These are phyloP conservation scores for Monilinia fructicola DNA, from an alignment of 2,329 filamentous ascomycete genomes.

Conservation along the genomic window DNA sequence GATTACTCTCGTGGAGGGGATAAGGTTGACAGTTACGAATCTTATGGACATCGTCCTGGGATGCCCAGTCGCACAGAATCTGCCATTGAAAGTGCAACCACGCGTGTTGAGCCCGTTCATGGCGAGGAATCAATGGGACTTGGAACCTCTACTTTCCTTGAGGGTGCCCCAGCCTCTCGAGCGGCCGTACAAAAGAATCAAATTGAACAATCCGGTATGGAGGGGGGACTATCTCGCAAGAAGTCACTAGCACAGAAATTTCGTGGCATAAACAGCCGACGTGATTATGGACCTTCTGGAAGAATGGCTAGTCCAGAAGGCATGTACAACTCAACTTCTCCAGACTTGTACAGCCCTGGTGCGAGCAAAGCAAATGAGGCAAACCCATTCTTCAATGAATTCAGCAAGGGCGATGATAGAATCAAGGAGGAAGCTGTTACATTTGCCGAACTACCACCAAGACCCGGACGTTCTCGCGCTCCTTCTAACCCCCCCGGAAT, in stretches of 20 bases:
- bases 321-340: slow-evolving; percentile 43
- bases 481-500: slow-evolving; percentile 60
- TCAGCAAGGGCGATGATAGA: slow-evolving; percentile 61
- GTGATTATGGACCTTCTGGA: slow-evolving; percentile 58
- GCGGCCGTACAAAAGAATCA: slow-evolving; percentile 75
- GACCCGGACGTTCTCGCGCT: slow-evolving; percentile 44
- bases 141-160: slow-evolving; percentile 92
- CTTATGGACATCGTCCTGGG: slow-evolving; percentile 43
- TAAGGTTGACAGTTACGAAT: slow-evolving; percentile 45
- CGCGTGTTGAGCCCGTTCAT: slow-evolving; percentile 71
- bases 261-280: slow-evolving; percentile 74
- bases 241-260: slow-evolving; percentile 94
- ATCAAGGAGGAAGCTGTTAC: slow-evolving; percentile 57
- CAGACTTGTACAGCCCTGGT: slow-evolving; percentile 40
- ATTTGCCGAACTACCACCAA: slow-evolving; percentile 41
- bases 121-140: slow-evolving; percentile 81
- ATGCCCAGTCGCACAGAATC: slow-evolving; percentile 27
- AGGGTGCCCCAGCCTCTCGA: slow-evolving; percentile 84
- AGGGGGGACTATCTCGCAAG: slow-evolving; percentile 77
- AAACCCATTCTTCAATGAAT: slow-evolving; percentile 86
- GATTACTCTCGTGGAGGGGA: slow-evolving; percentile 61
- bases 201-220: slow-evolving; percentile 54
- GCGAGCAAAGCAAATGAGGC: slow-evolving; percentile 48
- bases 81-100: slow-evolving; percentile 65
- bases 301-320: slow-evolving; percentile 59